Percentiles rank a stretch among this genome's conserved stretches.
These are phyloP conservation scores for Myriosclerotinia duriaeana DNA, from an alignment of 2,329 filamentous ascomycete genomes.

Conservation along the genomic window DNA sequence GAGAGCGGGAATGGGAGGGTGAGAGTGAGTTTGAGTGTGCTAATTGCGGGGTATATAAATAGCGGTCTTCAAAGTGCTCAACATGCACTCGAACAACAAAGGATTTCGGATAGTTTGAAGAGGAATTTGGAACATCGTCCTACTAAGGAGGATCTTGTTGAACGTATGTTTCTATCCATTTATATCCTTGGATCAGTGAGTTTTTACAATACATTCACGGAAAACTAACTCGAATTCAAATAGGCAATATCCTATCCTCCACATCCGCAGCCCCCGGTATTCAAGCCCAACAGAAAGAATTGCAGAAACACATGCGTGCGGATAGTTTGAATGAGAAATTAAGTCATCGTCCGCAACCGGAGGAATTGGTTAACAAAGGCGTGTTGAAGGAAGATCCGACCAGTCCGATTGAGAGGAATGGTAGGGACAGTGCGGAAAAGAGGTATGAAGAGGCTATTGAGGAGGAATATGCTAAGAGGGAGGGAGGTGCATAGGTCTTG, in stretches of 20 bases:
- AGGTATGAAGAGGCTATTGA: constrained; percentile 62
- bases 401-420: constrained; percentile 35
- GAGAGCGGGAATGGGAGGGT: not conserved
- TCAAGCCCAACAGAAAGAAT: constrained; percentile 77
- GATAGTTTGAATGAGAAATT: constrained; percentile 88
- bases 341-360: constrained; percentile 71
- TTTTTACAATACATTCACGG: too few relatives aligned
- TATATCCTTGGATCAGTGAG: not conserved
- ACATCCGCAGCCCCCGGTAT: constrained; percentile 76
- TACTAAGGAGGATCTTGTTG: constrained; percentile 72
- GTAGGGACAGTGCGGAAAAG: constrained; percentile 42
- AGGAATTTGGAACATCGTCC: constrained; percentile 63
- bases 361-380: constrained; percentile 74
- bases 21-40: not conserved
- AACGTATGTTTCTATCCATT: constrained; percentile 56
- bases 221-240: not conserved
- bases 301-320: constrained; percentile 83
- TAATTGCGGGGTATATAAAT: constrained; percentile 33
- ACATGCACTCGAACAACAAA: constrained; percentile 64
- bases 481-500: constrained; percentile 54
- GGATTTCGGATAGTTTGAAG: constrained; percentile 61
- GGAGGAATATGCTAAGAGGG: constrained; percentile 63
- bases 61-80: constrained; percentile 62
- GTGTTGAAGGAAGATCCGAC: constrained; percentile 71
- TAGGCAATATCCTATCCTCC: constrained; percentile 83